Evolutionary conservation across 75 land plant species (phyloP).

Genomic region (Adiantum capillusveneris): DNA sequence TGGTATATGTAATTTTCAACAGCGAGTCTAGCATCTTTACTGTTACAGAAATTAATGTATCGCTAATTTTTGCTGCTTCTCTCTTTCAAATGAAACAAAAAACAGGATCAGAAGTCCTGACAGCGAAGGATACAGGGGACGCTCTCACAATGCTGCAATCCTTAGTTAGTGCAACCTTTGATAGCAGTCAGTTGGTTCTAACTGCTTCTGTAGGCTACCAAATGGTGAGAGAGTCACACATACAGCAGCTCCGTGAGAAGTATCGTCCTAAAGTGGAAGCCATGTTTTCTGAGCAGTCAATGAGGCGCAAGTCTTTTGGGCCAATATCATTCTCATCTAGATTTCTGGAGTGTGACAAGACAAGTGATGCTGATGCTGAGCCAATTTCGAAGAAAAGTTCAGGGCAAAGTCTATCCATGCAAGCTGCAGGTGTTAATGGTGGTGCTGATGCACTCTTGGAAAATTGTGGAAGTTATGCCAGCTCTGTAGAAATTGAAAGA

Average conservation of each 20-base stretch:
- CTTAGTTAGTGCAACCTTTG: slow-evolving; percentile 87
- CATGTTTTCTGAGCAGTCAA: slow-evolving; percentile 39
- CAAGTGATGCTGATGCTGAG: too few relatives aligned
- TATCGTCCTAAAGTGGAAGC: slow-evolving; percentile 66
- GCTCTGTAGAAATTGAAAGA: too few relatives aligned
- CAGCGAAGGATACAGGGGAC: slow-evolving; percentile 90
- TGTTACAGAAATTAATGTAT: too few relatives aligned
- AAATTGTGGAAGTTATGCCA: too few relatives aligned
- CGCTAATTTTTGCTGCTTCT: too few relatives aligned
- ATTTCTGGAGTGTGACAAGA: slow-evolving; percentile 7
- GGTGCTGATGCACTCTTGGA: neutral
- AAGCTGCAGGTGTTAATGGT: neutral
- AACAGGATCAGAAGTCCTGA: slow-evolving; percentile 70
- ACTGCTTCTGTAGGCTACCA: slow-evolving; percentile 92
- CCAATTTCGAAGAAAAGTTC: too few relatives aligned
- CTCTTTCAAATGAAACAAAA: too few relatives aligned
- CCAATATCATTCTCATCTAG: slow-evolving; percentile 37
- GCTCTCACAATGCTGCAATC: slow-evolving; percentile 80
- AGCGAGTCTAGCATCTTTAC: too few relatives aligned
- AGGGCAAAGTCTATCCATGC: neutral
- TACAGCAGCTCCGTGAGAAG: slow-evolving; percentile 48
- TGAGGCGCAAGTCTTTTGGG: slow-evolving; percentile 49
- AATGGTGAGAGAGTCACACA: slow-evolving; percentile 44
- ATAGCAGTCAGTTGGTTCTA: slow-evolving; percentile 92
- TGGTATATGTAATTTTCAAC: slow-evolving; percentile 15